Percentiles rank a stretch among this genome's conserved stretches.
phyloP scores from a whole-genome alignment of 257 asterid species.

The Cordia subcordata region DNA sequence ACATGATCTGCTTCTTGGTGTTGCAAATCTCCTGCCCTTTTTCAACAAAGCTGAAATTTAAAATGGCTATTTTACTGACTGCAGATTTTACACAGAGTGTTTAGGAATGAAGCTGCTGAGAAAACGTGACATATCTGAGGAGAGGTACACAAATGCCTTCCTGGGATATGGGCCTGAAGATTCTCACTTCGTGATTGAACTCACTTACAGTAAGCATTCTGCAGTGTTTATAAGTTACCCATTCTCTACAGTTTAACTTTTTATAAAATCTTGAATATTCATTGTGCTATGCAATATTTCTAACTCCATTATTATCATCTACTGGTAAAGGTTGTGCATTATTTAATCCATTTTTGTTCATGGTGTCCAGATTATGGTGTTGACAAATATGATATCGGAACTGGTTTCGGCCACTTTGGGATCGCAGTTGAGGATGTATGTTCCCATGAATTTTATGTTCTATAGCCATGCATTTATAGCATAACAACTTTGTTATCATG shows the following conservation, averaged over 20 bases:
- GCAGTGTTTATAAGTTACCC: neutral
- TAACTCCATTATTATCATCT: constrained; percentile 1
- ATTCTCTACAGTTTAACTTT: too few relatives aligned
- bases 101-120: constrained; percentile 95
- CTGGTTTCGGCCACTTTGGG: constrained; percentile 95
- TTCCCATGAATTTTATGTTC: constrained; percentile 14
- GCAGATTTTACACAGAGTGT: constrained; percentile 96
- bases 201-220: constrained; percentile 79
- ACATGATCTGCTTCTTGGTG: neutral
- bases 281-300: constrained; percentile 2
- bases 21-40: neutral
- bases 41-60: neutral
- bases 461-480: constrained; percentile 2
- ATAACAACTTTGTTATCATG: neutral
- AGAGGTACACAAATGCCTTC: constrained; percentile 92
- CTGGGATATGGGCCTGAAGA: constrained; percentile 99
- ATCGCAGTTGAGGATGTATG: constrained; percentile 98
- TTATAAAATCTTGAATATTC: constrained; percentile 15
- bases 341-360: constrained; percentile 15
- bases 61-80: constrained; percentile 9
- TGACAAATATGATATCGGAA: constrained; percentile 86
- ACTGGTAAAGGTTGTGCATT: constrained; percentile 10
- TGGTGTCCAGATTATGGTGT: constrained; percentile 79
- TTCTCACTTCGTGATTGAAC: constrained; percentile 94
- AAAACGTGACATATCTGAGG: constrained; percentile 91